Evolutionary conservation across 2,329 filamentous ascomycete species (phyloP).

Genomic region (Anthostomella pinea): DNA sequence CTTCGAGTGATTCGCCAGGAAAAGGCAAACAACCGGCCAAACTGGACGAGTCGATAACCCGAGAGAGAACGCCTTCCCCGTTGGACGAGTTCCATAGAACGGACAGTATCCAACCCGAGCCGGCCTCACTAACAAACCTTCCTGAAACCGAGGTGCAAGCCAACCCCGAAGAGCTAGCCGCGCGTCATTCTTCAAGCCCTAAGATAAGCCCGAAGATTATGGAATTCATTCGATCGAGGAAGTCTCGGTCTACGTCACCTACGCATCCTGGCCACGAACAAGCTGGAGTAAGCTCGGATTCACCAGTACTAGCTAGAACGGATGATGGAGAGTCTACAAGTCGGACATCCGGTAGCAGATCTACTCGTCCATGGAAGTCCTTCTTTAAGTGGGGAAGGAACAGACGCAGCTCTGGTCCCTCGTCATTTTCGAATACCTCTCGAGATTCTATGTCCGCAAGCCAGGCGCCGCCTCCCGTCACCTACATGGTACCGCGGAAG

Average conservation of each 20-base stretch:
- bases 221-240: constrained; percentile 46
- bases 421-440: constrained; percentile 90
- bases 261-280: constrained; percentile 40
- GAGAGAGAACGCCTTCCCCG: constrained; percentile 28
- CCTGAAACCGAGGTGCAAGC: constrained; percentile 6
- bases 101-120: constrained; percentile 42
- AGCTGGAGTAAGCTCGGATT: constrained; percentile 28
- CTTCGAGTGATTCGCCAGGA: constrained; percentile 36
- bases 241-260: constrained; percentile 50
- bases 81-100: constrained; percentile 50
- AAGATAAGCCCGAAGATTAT: too few relatives aligned
- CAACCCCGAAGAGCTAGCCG: constrained; percentile 10
- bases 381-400: constrained; percentile 71
- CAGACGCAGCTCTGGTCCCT: constrained; percentile 56
- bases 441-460: constrained; percentile 72
- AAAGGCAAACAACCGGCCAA: constrained; percentile 28
- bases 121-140: constrained; percentile 15
- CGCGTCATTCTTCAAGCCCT: constrained; percentile 32
- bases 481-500: constrained; percentile 30
- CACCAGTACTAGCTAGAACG: constrained; percentile 36
- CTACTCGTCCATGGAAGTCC: constrained; percentile 60
- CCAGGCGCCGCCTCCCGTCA: constrained; percentile 35
- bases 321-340: constrained; percentile 50
- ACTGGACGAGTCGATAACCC: constrained; percentile 17
- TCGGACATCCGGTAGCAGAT: constrained; percentile 55